These are phyloP conservation scores for Hypomontagnella monticulosa DNA, from an alignment of 495 filamentous ascomycete species.

Conservation along the genomic window DNA sequence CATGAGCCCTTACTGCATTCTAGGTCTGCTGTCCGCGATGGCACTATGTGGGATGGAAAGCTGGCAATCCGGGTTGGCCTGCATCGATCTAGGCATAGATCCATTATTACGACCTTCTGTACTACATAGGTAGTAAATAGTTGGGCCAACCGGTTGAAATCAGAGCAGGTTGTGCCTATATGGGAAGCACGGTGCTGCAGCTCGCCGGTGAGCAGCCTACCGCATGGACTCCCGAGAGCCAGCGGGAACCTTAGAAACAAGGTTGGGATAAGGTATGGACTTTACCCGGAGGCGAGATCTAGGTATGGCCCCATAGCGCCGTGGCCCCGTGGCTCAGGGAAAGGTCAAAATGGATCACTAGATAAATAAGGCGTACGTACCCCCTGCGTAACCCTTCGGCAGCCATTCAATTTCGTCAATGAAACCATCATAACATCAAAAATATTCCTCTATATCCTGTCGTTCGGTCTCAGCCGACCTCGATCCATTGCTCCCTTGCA, in stretches of 20 bases:
- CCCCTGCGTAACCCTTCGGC: constrained; percentile 14
- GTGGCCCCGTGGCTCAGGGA: constrained; percentile 4
- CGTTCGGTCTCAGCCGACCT: background rate
- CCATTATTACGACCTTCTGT: constrained; percentile 38
- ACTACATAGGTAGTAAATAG: constrained; percentile 3
- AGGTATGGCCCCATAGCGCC: constrained; percentile 5
- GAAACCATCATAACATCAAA: constrained; percentile 16
- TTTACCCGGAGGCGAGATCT: constrained; percentile 36
- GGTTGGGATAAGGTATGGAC: constrained; percentile 14
- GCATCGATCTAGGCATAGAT: constrained; percentile 22
- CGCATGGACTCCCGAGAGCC: constrained; percentile 14
- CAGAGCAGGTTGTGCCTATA: constrained; percentile 19
- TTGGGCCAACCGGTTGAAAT: constrained; percentile 29
- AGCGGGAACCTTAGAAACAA: constrained; percentile 1
- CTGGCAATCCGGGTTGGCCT: constrained; percentile 25
- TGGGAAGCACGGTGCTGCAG: constrained; percentile 37
- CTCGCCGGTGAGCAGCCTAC: constrained; percentile 30
- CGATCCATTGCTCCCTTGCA: constrained; percentile 30
- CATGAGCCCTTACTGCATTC: constrained; percentile 7
- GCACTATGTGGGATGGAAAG: constrained; percentile 20
- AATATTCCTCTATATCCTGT: constrained; percentile 3
- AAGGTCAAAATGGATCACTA: constrained; percentile 4
- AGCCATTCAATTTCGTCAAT: constrained; percentile 23
- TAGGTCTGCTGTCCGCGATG: constrained; percentile 7
- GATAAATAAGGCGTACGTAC: constrained; percentile 38